phyloP scores from a whole-genome alignment of 163 green algal genomes.

The Chlorella variabilis region DNA sequence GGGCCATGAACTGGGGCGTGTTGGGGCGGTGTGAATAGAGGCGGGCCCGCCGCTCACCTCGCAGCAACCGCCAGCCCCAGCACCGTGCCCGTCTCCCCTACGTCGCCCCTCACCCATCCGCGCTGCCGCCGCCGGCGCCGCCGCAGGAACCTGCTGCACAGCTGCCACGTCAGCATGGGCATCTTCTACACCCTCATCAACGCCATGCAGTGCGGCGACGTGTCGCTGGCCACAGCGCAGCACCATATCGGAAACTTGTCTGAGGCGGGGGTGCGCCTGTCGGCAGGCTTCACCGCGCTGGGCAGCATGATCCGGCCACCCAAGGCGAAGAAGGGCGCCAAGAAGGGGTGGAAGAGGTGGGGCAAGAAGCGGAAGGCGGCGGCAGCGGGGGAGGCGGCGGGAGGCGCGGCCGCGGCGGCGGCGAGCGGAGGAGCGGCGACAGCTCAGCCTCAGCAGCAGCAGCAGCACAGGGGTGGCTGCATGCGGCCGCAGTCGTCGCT shows the following conservation, averaged over 20 bases:
- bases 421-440: neutral
- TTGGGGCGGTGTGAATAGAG: too few species aligned
- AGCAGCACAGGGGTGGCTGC: neutral
- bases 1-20: too few species aligned
- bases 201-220: slow-evolving; percentile 4
- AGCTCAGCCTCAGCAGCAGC: neutral
- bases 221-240: neutral
- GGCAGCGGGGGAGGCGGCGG: neutral
- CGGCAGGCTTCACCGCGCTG: slow-evolving; percentile 16
- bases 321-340: slow-evolving; percentile 10
- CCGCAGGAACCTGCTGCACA: slow-evolving; percentile 25
- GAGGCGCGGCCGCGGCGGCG: neutral
- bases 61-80: neutral
- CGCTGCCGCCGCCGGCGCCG: too few species aligned
- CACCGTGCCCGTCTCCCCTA: too few species aligned
- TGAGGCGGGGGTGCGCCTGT: slow-evolving; percentile 36
- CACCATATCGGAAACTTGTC: slow-evolving; percentile 10
- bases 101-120: too few species aligned
- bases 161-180: slow-evolving; percentile 18
- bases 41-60: too few species aligned
- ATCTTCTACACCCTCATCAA: slow-evolving; percentile 26
- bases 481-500: neutral
- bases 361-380: neutral
- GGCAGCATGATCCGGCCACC: slow-evolving; percentile 21
- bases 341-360: neutral